Evolutionary conservation across 306 rosid genomes (phyloP), one percentile per base, ranked within the genome.

Genomic region (Datisca glomerata): DNA sequence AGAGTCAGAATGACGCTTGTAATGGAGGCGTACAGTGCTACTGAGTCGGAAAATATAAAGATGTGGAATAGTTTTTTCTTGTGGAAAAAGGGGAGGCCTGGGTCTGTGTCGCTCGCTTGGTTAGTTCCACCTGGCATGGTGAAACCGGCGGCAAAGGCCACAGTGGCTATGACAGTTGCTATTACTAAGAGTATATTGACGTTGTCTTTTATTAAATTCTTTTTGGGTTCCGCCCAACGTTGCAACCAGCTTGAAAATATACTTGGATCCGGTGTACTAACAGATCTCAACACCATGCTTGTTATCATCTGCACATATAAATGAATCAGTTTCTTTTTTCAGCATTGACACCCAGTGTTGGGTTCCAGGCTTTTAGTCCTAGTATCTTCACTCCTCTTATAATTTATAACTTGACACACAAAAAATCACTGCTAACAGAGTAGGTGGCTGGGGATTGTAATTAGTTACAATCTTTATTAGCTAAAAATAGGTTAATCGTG

Each of bases 21-120:
- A 5, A 34, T 41, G 20, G 67, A 52, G n/a, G 12, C 18, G 22
- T 44, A 53, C 54, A 61, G 35, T 2, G 67, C 60, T 15, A 22
- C 3, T 1, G 33, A 25, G 27, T 51, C 33, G 27, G 16, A 35
- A 1, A 34, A 11, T 1, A 37, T 17, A 14, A 61, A 61, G 2
- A 45, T 6, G n/a, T 48, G 23, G 15, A 61, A 61, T 11, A 45
- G 3, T 21, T 17, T 6, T 17, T 21, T 37, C 2, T 52, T 8
- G n/a, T 8, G 9, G 36, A 31, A 31, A 8, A 31, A 12, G n/a
- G 36, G 36, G 15, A 4, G 42, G 14, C 51, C 19, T 6, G 41
- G 28, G 16, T 51, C 58, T 24, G 16, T 41, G 2, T 47, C 45
- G 21, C 37, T 17, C 0, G 42, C 11, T 9, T 16, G 16, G 19